These are phyloP conservation scores for Casuarina cunninghamiana DNA, from an alignment of 306 rosid species.

Conservation along the genomic window DNA sequence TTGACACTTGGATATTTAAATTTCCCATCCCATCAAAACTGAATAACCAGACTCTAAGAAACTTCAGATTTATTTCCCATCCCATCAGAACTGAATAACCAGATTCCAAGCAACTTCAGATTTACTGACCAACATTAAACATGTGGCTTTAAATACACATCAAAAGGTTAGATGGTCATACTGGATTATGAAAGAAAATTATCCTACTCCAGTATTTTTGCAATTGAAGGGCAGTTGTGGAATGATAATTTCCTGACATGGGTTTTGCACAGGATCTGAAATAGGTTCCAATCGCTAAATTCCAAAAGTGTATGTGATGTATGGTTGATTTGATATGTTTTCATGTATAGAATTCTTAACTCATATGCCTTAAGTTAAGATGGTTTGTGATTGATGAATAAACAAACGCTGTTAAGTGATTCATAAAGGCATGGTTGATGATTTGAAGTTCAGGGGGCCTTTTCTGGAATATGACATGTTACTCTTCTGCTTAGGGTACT, in stretches of 20 bases:
- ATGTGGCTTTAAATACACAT: not conserved
- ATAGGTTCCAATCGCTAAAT: not conserved
- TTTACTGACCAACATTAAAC: not conserved
- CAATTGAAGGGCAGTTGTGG: not conserved
- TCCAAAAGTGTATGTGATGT: not conserved
- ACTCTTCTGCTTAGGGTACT: no score
- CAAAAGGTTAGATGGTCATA: not conserved
- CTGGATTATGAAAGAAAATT: not conserved
- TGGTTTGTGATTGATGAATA: no score
- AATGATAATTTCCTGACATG: not conserved
- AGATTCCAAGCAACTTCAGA: not conserved
- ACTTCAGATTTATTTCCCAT: not conserved
- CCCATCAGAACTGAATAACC: not conserved
- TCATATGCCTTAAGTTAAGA: no score
- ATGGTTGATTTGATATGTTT: no score
- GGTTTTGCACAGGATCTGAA: not conserved
- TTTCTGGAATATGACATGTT: no score
- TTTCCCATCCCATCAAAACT: not conserved
- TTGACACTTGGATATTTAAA: not conserved
- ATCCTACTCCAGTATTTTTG: not conserved
- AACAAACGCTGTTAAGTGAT: no score
- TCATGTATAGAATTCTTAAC: no score
- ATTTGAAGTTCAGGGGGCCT: no score
- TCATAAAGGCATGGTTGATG: no score
- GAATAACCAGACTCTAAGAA: not conserved